Base-by-base conservation (phyloP, 305 asterid genomes). In the Fraxinus paxiana region DNA sequence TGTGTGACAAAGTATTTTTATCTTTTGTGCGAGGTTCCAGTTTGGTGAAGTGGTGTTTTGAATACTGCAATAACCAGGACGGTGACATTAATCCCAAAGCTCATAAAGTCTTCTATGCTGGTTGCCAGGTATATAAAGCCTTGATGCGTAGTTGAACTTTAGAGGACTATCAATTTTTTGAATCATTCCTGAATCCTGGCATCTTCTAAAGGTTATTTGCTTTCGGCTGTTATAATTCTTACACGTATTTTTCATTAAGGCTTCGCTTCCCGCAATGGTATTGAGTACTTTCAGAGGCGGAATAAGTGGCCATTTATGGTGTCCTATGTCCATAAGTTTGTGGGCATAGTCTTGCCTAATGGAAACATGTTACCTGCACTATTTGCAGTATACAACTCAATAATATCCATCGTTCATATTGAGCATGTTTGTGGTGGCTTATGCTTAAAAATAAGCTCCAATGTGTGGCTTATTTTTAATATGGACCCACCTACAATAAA, bases 81-180 rank as follows among this genome's bases (percentile, higher is more conserved):
- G 92, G 88, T 37, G 90, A 84, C 70, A 78, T 85, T 48, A 88
- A 92, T 87, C 97, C 95, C 33, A 89, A 80, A 88, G 90, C 88
- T 65, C 97, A 90, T 86, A 91, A 86, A 86, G 90, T 92, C 83
- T 96, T 90, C 75, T 96, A 96, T 88, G 92, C 97, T 85, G 97
- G 91, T 28, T 96, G 97, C 84, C 99, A 96, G 98, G 99, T 43
- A 43, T 94, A 85, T 34, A 63, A 37, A 67, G 46, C 31, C 65
- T 77, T 74, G 76, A 80, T 34, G 17, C 61, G 22, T 17, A 20
- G 69, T 72, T 67, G 34, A 61, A 61, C 24, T 18, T 20, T 43
- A 2, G 65, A 22, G 24, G 70, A 18, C 2, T 61, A 4, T 61
- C 70, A 8, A 22, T 26, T 5, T 78, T 80, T 17, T 59, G 30